Base-by-base conservation (phyloP, 306 rosid genomes). In the Medicago ruthenica region DNA sequence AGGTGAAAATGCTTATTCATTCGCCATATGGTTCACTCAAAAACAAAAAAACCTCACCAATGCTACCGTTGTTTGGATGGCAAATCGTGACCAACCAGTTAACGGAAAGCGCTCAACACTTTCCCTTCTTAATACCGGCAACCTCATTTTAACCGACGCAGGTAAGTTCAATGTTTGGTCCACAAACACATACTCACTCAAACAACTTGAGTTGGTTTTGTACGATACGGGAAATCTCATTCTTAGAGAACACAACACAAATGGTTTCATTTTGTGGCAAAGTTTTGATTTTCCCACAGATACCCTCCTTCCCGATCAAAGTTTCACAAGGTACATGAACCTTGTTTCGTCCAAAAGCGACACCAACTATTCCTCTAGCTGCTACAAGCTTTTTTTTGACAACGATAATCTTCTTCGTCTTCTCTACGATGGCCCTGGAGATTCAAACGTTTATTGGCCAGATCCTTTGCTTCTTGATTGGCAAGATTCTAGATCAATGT, bases 201-300 rank as follows among this genome's bases (percentile, higher is more conserved):
- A 16, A 27, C 44, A 7, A 8, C 24, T 40, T 11, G n/a, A 17
- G 9, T 0, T 76, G 5, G 9, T 7, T 17, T 16, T 67, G 7
- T 0, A 24, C 16, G 68, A 67, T 37, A 41, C 60, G 1, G 69
- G 68, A 20, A 76, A 76, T 40, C 75, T 76, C 16, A 41, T 76
- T 0, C 80, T 76, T 2, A 53, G 14, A 9, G 73, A 68, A 0
- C n/a, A 27, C 2, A 67, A 21, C 7, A 45, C 3, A 0, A 22
- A 13, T 7, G 12, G 9, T 31, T 24, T 27, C 0, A 0, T 40
- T 24, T 22, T 76, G 3, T 76, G 80, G 80, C 75, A 67, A 17
- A 76, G 80, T 47, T 76, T 76, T 57, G 75, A 67, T 41, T 76
- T 55, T 7, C 80, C 81, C 1, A 76, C 81, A 0, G 61, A 76